Conservation (phyloP, 2,329 filamentous ascomycete species). For the Gaeumannomyces sp. region DNA sequence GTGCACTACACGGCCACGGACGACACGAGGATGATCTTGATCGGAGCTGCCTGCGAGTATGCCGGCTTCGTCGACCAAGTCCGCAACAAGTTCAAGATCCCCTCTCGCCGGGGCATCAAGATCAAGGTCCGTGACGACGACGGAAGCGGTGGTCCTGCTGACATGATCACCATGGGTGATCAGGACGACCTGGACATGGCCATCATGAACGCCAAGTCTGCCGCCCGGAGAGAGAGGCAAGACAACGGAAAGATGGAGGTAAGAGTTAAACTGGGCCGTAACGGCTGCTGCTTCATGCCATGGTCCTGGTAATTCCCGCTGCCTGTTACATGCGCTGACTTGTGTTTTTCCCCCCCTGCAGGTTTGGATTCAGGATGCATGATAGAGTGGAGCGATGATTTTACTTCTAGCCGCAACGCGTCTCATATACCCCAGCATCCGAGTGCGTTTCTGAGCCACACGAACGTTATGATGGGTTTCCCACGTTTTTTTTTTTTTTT, state of each 20-base stretch:
- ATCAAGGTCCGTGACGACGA: conserved; percentile 85
- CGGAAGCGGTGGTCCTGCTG: conserved; percentile 51
- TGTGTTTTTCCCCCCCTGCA: background rate
- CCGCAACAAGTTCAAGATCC: conserved; percentile 76
- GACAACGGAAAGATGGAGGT: conserved; percentile 96
- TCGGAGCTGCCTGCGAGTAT: conserved; percentile 67
- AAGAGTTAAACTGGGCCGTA: conserved; percentile 34
- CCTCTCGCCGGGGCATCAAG: conserved; percentile 62
- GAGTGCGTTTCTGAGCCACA: conserved; percentile 8
- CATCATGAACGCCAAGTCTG: conserved; percentile 60
- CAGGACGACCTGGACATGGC: conserved; percentile 94
- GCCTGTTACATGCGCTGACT: background rate
- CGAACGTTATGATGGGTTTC: conserved; percentile 6
- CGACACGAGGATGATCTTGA: conserved; percentile 90
- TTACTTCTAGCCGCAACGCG: conserved; percentile 5
- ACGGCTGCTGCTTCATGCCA: background rate
- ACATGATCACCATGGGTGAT: conserved; percentile 96
- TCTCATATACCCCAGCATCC: conserved; percentile 10
- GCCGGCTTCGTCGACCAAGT: conserved; percentile 70
- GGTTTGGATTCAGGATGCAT: conserved; percentile 10
- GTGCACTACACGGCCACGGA: conserved; percentile 69
- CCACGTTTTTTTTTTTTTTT: background rate
- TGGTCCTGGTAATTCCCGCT: background rate
- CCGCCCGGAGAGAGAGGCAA: conserved; percentile 64
- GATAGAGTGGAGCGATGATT: conserved; percentile 8